Evolutionary conservation across 192 early-diverging fungal genomes (phyloP).

Genomic region (Paraglomus brasilianum): DNA sequence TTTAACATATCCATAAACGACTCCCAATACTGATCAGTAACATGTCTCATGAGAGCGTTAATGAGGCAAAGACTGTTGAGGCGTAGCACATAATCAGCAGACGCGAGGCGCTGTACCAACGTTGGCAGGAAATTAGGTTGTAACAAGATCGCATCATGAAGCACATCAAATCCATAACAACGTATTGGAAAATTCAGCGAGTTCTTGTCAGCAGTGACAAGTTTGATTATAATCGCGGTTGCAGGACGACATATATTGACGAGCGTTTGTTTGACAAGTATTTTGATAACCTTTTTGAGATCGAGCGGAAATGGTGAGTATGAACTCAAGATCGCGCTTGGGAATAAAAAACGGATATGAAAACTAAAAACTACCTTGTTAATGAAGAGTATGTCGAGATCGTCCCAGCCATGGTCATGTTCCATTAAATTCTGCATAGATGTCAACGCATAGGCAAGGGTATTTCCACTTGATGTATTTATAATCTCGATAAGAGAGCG

Average conservation of each 20-base stretch:
- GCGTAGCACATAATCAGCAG: constrained; percentile 61
- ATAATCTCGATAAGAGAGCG: constrained; percentile 59
- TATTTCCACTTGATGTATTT: constrained; percentile 59
- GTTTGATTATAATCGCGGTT: constrained; percentile 66
- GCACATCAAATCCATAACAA: constrained; percentile 53
- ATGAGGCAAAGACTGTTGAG: constrained; percentile 63
- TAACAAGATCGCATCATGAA: constrained; percentile 49
- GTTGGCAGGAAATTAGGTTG: constrained; percentile 48
- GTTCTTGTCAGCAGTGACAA: constrained; percentile 47
- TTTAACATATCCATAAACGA: constrained; percentile 53
- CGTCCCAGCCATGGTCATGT: constrained; percentile 63
- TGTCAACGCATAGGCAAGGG: constrained; percentile 66
- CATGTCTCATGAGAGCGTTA: constrained; percentile 62
- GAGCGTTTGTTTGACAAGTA: constrained; percentile 63
- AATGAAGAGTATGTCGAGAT: constrained; percentile 50
- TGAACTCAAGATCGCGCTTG: neutral
- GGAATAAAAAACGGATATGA: neutral
- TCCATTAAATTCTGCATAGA: constrained; percentile 66
- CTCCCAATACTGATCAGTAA: constrained; percentile 50
- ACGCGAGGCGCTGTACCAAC: constrained; percentile 58
- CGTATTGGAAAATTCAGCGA: constrained; percentile 31
- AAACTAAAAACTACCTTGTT: constrained; percentile 41
- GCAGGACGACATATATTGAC: constrained; percentile 72
- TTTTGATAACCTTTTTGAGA: constrained; percentile 32
- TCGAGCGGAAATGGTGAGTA: constrained; percentile 38